A percentile compares a stretch with the other conserved stretches of the same genome.
phyloP scores from a whole-genome alignment of 2,329 filamentous ascomycete genomes.

The Talaromyces albobiverticillius region DNA sequence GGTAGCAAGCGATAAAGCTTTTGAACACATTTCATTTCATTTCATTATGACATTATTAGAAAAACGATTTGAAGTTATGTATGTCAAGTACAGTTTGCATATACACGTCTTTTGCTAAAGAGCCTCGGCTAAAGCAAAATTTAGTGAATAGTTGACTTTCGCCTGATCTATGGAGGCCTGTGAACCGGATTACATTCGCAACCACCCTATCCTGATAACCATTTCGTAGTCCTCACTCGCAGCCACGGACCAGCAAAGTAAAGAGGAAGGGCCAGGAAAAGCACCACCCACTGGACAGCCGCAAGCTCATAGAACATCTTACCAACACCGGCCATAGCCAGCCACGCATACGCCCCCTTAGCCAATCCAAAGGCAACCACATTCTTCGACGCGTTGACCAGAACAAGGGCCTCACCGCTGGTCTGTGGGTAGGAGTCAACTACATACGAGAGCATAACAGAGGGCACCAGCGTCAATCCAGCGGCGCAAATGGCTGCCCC shows the following conservation, averaged over 20 bases:
- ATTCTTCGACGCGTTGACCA: conserved; percentile 32
- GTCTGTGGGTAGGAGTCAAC: conserved; percentile 30
- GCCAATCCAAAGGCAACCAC: conserved; percentile 24
- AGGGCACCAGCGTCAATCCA: conserved; percentile 31
- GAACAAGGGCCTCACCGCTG: conserved; percentile 32
- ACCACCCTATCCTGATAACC: too few relatives aligned
- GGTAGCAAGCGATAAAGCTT: too few relatives aligned
- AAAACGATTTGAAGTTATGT: too few relatives aligned
- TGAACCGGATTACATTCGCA: too few relatives aligned
- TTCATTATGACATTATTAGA: too few relatives aligned
- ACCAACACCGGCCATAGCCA: conserved; percentile 25
- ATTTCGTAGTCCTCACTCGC: neutral
- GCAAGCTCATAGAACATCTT: conserved; percentile 38
- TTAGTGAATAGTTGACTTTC: too few relatives aligned
- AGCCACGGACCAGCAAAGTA: conserved; percentile 30
- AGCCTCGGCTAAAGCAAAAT: too few relatives aligned
- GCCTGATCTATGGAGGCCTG: too few relatives aligned
- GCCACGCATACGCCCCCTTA: conserved; percentile 28
- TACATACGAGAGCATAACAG: conserved; percentile 33
- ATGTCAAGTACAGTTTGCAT: too few relatives aligned
- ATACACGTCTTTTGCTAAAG: too few relatives aligned
- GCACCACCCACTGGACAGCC: conserved; percentile 31
- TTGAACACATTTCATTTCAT: too few relatives aligned
- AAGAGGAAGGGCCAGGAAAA: conserved; percentile 28
- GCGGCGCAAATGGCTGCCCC: conserved; percentile 28